Percentiles rank a stretch among this genome's conserved stretches.
Evolutionary conservation across 1,139 yeast genomes (phyloP).

Genomic region (Zhuliangozyma parablackwelliae): DNA sequence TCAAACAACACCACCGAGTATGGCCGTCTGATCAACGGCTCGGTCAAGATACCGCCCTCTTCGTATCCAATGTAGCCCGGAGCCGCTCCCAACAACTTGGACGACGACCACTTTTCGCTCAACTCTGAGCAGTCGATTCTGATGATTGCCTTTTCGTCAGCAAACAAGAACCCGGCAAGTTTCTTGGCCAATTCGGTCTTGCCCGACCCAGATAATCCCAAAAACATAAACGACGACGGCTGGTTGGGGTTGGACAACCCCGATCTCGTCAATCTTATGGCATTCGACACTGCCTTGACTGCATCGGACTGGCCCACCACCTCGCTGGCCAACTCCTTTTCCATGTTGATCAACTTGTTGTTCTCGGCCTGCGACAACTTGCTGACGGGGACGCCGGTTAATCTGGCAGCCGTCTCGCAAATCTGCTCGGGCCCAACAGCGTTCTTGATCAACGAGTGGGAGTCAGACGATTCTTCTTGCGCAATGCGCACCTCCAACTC

Average conservation of each 20-base stretch:
- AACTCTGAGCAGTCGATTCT: slow-evolving; percentile 97
- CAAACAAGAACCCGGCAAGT: slow-evolving; percentile 90
- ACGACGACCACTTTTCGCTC: slow-evolving; percentile 91
- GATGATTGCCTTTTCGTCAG: slow-evolving; percentile 94
- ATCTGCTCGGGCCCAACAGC: slow-evolving; percentile 92
- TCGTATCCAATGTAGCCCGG: slow-evolving; percentile 98
- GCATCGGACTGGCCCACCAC: slow-evolving; percentile 98
- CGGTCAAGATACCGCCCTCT: slow-evolving; percentile 95
- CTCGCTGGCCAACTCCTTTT: slow-evolving; percentile 68
- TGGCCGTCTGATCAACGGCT: slow-evolving; percentile 85
- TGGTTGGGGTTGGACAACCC: slow-evolving; percentile 94
- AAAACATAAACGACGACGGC: slow-evolving; percentile 91
- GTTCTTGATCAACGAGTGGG: slow-evolving; percentile 70
- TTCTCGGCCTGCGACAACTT: slow-evolving; percentile 95
- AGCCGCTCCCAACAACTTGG: slow-evolving; percentile 93
- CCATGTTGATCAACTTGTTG: slow-evolving; percentile 90
- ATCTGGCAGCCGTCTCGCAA: slow-evolving; percentile 94
- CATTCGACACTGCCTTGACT: slow-evolving; percentile 92
- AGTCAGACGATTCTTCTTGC: slow-evolving; percentile 62
- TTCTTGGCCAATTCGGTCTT: slow-evolving; percentile 97
- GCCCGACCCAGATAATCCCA: slow-evolving; percentile 97
- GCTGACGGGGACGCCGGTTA: slow-evolving; percentile 98
- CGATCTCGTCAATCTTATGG: slow-evolving; percentile 89
- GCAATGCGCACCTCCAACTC: slow-evolving; percentile 72
- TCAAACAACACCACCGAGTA: slow-evolving; percentile 92